Evolutionary conservation across 441 rosid species (phyloP).

Genomic region (Pelargonium citronellum): DNA sequence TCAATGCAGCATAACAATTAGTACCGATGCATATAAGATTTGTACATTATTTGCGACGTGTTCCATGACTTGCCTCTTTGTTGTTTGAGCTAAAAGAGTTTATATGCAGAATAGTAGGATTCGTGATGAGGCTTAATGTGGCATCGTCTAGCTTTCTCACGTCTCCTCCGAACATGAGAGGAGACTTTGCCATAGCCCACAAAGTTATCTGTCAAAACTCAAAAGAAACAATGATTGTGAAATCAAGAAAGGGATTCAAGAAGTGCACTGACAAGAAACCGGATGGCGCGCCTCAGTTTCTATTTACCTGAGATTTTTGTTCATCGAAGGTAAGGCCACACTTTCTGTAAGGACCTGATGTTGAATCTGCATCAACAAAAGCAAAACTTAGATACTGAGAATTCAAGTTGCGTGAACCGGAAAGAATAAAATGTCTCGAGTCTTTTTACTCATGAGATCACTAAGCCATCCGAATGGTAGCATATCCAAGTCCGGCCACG

Average conservation of each 20-base stretch:
- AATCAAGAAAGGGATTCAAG: slow-evolving; percentile 14
- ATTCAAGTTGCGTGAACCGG: too few species aligned
- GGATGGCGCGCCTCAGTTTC: neutral
- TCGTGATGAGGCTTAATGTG: slow-evolving; percentile 61
- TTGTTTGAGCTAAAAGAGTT: slow-evolving; percentile 67
- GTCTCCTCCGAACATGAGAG: slow-evolving; percentile 96
- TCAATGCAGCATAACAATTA: slow-evolving; percentile 46
- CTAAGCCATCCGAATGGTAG: slow-evolving; percentile 88
- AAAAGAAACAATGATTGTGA: slow-evolving; percentile 5
- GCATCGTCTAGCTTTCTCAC: slow-evolving; percentile 57
- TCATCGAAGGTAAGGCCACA: slow-evolving; percentile 56
- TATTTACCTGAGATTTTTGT: slow-evolving; percentile 68
- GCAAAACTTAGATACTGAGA: too few species aligned
- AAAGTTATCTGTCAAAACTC: slow-evolving; percentile 60
- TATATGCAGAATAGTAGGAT: slow-evolving; percentile 68
- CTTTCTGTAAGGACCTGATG: slow-evolving; percentile 69
- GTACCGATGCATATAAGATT: neutral
- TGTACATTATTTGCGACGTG: too few species aligned
- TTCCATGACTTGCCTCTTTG: slow-evolving; percentile 42
- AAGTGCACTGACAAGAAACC: neutral
- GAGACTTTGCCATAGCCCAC: slow-evolving; percentile 93
- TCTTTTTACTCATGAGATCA: slow-evolving; percentile 49
- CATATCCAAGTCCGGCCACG: slow-evolving; percentile 95
- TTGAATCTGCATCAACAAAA: slow-evolving; percentile 39
- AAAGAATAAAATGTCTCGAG: neutral